These are phyloP conservation scores for Curvularia hawaiiensis DNA, from an alignment of 2,329 filamentous ascomycete species.

Conservation along the genomic window DNA sequence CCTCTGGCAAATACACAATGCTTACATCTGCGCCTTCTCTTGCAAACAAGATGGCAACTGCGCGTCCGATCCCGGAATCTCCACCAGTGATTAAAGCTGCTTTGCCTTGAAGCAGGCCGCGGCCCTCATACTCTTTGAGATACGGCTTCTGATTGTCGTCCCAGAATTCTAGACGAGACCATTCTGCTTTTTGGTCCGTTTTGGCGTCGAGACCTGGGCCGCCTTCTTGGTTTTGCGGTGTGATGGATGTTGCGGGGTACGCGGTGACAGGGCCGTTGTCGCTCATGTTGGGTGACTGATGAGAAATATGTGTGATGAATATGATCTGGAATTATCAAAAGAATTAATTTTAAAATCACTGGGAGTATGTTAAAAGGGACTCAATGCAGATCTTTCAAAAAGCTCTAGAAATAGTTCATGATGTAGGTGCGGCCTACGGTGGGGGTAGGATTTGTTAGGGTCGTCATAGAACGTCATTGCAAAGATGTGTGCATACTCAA, in stretches of 20 bases:
- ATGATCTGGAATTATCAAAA: neutral
- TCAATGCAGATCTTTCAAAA: constrained; percentile 2
- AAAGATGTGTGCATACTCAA: constrained; percentile 4
- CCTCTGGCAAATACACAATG: constrained; percentile 74
- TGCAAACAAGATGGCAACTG: constrained; percentile 74
- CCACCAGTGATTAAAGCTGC: constrained; percentile 72
- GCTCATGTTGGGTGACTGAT: constrained; percentile 13
- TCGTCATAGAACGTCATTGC: constrained; percentile 19
- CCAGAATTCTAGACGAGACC: constrained; percentile 29
- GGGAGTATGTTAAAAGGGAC: neutral
- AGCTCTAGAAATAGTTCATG: neutral
- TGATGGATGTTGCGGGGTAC: constrained; percentile 26
- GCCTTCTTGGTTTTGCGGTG: constrained; percentile 23
- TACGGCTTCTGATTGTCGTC: constrained; percentile 29
- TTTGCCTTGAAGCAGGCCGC: constrained; percentile 35
- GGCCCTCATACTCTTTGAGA: constrained; percentile 29
- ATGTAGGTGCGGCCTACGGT: constrained; percentile 6
- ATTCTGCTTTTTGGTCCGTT: constrained; percentile 25
- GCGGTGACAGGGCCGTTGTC: constrained; percentile 23
- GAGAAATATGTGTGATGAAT: neutral
- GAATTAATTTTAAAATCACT: neutral
- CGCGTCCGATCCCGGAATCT: constrained; percentile 76
- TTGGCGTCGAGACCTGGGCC: constrained; percentile 25
- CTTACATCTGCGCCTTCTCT: constrained; percentile 76
- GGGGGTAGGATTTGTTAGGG: constrained; percentile 10